Conservation (phyloP, 208 protist genomes). For the Trichomonas tenax region DNA sequence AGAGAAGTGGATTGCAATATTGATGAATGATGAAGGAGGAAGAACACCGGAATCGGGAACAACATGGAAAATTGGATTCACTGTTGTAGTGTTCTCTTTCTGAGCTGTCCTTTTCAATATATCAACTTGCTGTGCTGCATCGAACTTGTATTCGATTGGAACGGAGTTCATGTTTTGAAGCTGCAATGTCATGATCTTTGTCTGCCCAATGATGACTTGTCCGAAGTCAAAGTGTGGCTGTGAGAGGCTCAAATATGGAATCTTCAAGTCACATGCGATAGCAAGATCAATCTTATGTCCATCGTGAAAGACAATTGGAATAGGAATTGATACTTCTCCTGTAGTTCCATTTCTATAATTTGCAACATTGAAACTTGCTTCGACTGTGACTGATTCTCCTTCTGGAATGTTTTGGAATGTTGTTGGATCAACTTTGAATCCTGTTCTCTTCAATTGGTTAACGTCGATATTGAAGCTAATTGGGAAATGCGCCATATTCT, state of each 20-base stretch:
- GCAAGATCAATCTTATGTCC: not conserved
- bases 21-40: slow-evolving; percentile 8
- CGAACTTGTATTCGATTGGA: not conserved
- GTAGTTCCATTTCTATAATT: not conserved
- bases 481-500: not conserved
- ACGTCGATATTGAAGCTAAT: not conserved
- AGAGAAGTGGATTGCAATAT: not conserved
- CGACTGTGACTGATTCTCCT: not conserved
- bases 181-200: not conserved
- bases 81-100: not conserved
- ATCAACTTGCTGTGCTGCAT: not conserved
- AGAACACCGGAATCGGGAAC: not conserved
- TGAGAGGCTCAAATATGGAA: not conserved
- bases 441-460: not conserved
- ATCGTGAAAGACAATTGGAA: not conserved
- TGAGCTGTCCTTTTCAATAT: not conserved
- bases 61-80: not conserved
- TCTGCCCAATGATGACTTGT: not conserved
- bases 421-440: not conserved
- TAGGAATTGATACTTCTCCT: not conserved
- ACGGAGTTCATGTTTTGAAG: not conserved
- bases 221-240: not conserved
- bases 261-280: not conserved
- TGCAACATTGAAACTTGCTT: not conserved
- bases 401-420: not conserved